Percentiles rank a stretch among this genome's conserved stretches.
Conservation (phyloP, 176 grass and related monocot genomes). For the Lolium multiflorum region DNA sequence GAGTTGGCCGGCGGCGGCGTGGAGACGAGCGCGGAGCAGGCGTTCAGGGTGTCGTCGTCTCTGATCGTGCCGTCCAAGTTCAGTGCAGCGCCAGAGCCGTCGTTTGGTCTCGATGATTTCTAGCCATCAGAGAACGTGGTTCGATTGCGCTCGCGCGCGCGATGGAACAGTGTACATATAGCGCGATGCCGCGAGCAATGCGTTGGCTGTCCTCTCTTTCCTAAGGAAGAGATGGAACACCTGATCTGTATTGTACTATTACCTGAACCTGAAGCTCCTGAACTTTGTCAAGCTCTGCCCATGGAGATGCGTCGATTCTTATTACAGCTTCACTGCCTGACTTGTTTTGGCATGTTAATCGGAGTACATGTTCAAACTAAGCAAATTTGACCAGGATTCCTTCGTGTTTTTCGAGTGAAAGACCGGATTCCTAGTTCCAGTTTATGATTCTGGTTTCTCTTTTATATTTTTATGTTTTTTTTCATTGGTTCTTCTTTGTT, state of each 20-base stretch:
- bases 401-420: too few relatives aligned
- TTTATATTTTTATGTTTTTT: too few relatives aligned
- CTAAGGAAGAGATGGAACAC: constrained; percentile 11
- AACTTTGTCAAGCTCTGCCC: background rate
- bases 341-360: too few relatives aligned
- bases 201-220: constrained; percentile 20
- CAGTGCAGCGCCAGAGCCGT: constrained; percentile 12
- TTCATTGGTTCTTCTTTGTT: too few relatives aligned
- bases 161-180: constrained; percentile 29
- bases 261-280: background rate
- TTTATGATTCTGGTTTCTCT: too few relatives aligned
- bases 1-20: background rate
- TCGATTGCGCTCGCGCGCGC: background rate
- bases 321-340: background rate
- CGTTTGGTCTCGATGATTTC: constrained; percentile 32
- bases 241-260: background rate
- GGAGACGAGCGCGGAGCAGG: constrained; percentile 4
- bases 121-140: background rate
- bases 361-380: too few relatives aligned
- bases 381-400: too few relatives aligned
- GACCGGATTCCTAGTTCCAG: too few relatives aligned
- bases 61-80: constrained; percentile 68
- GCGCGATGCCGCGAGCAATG: background rate
- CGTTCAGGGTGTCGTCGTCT: constrained; percentile 64
- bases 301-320: background rate